These are phyloP conservation scores for Omphalea diandra DNA, from an alignment of 441 rosid genomes.

Conservation along the genomic window DNA sequence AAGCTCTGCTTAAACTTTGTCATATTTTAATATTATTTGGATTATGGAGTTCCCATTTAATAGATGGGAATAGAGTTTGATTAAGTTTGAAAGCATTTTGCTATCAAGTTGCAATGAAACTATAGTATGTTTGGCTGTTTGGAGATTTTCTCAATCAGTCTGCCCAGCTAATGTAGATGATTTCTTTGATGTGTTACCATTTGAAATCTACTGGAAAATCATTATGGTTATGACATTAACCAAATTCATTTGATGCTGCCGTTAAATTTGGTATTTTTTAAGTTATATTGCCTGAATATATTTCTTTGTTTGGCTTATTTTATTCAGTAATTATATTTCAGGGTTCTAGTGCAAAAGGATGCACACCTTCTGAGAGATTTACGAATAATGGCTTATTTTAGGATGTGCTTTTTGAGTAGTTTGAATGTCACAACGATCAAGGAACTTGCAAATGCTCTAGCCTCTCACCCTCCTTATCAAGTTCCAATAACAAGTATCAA, in stretches of 20 bases:
- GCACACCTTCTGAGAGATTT: conserved; percentile 68
- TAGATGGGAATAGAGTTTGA: not conserved
- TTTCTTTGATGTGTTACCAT: not conserved
- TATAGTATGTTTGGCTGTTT: not conserved
- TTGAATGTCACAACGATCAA: conserved; percentile 61
- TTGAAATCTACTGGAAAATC: not conserved
- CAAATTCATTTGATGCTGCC: not conserved
- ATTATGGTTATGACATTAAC: not conserved
- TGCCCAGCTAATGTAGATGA: not conserved
- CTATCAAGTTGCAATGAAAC: not conserved
- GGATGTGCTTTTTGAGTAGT: conserved; percentile 67
- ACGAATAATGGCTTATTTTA: conserved; percentile 77
- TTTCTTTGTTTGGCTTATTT: not conserved
- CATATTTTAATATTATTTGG: not conserved
- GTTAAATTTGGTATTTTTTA: not conserved
- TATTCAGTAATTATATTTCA: conserved; percentile 27
- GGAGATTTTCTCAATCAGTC: not conserved
- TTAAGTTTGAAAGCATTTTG: not conserved
- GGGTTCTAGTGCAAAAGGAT: conserved; percentile 61
- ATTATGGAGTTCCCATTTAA: not conserved
- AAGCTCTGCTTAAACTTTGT: conserved; percentile 1
- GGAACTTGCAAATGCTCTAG: conserved; percentile 81
- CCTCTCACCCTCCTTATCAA: conserved; percentile 85
- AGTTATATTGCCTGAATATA: not conserved
- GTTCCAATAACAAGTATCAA: conserved; percentile 74